These are phyloP conservation scores for Cinnamomum chago DNA, from an alignment of 164 flowering plant species.

Conservation along the genomic window DNA sequence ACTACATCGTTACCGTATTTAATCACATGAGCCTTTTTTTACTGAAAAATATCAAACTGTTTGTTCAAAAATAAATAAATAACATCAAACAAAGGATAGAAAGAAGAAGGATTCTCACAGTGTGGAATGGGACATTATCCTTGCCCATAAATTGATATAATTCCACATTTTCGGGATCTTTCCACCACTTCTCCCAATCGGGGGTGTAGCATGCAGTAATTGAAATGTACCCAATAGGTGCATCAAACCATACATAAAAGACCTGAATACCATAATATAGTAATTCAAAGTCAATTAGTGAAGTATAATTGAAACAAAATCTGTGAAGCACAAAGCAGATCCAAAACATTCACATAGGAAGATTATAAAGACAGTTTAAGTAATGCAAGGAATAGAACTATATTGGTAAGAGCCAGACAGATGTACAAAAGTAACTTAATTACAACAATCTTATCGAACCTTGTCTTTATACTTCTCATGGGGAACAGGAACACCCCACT, in stretches of 20 bases:
- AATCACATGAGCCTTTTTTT: background rate
- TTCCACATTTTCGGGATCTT: constrained; percentile 89
- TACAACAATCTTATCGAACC: constrained; percentile 37
- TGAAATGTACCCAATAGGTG: constrained; percentile 93
- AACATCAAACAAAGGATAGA: background rate
- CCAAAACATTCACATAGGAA: background rate
- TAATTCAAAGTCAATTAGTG: background rate
- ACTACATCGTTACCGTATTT: background rate
- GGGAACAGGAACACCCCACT: constrained; percentile 99
- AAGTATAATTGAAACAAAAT: background rate
- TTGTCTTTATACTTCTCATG: constrained; percentile 78
- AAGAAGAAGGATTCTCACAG: constrained; percentile 40
- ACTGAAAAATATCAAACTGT: no score
- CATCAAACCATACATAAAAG: constrained; percentile 98
- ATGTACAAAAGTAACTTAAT: constrained; percentile 1
- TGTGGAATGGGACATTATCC: constrained; percentile 97
- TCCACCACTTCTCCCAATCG: constrained; percentile 99
- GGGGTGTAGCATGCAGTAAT: constrained; percentile 79
- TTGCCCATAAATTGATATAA: constrained; percentile 98
- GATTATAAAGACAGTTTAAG: background rate
- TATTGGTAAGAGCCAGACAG: background rate
- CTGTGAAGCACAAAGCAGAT: background rate
- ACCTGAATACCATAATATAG: constrained; percentile 41
- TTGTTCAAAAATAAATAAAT: no score
- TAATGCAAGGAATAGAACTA: background rate